These are phyloP conservation scores for Pleurotus ostreatus DNA, from an alignment of 768 basidiomycete genomes.

Conservation along the genomic window DNA sequence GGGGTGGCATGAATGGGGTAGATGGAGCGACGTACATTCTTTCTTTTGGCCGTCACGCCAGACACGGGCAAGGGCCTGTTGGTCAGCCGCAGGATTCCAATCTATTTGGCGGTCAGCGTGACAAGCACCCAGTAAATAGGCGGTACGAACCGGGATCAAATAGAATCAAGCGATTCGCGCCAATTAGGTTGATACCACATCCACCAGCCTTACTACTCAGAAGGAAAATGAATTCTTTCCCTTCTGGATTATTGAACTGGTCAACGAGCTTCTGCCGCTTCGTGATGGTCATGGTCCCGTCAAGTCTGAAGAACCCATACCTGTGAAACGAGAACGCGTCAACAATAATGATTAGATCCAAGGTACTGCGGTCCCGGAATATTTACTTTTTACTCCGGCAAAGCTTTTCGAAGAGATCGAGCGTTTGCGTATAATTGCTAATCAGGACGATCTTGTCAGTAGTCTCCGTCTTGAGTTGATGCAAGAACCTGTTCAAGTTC, in stretches of 20 bases:
- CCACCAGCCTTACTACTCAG: constrained; percentile 95
- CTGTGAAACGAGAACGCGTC: constrained; percentile 31
- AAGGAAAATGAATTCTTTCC: constrained; percentile 92
- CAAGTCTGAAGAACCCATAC: constrained; percentile 88
- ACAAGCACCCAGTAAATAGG: neutral
- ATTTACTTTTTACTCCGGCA: constrained; percentile 79
- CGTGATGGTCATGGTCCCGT: constrained; percentile 88
- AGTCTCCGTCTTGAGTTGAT: constrained; percentile 75
- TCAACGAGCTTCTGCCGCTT: constrained; percentile 96
- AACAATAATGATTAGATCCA: neutral
- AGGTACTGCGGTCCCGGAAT: neutral
- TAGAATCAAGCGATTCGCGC: constrained; percentile 91
- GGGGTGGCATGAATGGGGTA: neutral
- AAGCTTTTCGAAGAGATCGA: constrained; percentile 89
- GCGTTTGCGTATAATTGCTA: constrained; percentile 94
- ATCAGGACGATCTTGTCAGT: constrained; percentile 96
- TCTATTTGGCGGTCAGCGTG: constrained; percentile 41
- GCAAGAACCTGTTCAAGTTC: constrained; percentile 62
- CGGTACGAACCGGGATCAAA: constrained; percentile 79
- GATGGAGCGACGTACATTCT: constrained; percentile 65
- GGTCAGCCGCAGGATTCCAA: constrained; percentile 98
- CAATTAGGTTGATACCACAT: constrained; percentile 95
- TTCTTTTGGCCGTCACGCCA: constrained; percentile 99
- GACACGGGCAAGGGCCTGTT: constrained; percentile 96
- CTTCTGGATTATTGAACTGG: constrained; percentile 90